Evolutionary conservation across 495 filamentous ascomycete species (phyloP).

Genomic region (Physcia stellaris): DNA sequence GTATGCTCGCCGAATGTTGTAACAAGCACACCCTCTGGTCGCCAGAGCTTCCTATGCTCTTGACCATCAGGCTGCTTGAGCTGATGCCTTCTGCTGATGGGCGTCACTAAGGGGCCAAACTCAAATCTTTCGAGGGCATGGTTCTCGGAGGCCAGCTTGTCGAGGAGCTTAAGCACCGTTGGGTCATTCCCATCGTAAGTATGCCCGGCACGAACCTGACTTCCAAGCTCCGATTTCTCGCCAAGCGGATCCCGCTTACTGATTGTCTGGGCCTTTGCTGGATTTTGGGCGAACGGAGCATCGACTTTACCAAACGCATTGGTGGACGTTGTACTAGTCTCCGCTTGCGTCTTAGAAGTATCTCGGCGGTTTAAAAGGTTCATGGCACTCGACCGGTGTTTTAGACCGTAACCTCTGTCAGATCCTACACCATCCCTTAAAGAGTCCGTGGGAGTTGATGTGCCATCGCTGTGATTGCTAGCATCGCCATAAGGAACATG

Average conservation of each 20-base stretch:
- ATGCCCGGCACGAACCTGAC: slow-evolving; percentile 38
- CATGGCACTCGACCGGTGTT: slow-evolving; percentile 66
- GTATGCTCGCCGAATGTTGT: slow-evolving; percentile 82
- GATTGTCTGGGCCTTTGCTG: slow-evolving; percentile 17
- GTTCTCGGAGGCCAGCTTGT: slow-evolving; percentile 80
- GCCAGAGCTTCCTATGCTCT: slow-evolving; percentile 50
- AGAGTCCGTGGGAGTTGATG: slow-evolving; percentile 12
- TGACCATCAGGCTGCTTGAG: slow-evolving; percentile 43
- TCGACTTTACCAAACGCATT: slow-evolving; percentile 81
- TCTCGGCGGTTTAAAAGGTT: slow-evolving; percentile 70
- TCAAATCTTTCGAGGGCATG: slow-evolving; percentile 63
- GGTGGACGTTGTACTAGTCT: slow-evolving; percentile 69
- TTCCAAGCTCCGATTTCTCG: slow-evolving; percentile 10
- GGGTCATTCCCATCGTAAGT: slow-evolving; percentile 85
- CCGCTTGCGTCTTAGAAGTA: slow-evolving; percentile 63
- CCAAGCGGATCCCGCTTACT: slow-evolving; percentile 11
- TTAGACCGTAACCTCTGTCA: slow-evolving; percentile 18
- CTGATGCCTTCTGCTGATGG: slow-evolving; percentile 44
- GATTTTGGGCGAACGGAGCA: slow-evolving; percentile 39
- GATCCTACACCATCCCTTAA: slow-evolving; percentile 2
- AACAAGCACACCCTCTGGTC: slow-evolving; percentile 69
- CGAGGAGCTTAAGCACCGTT: slow-evolving; percentile 68
- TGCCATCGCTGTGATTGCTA: slow-evolving; percentile 10
- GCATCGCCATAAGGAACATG: background rate
- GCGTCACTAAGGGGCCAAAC: slow-evolving; percentile 68